Conservation (phyloP, 352 stramenopile species). For the Achlya hypogyna region DNA sequence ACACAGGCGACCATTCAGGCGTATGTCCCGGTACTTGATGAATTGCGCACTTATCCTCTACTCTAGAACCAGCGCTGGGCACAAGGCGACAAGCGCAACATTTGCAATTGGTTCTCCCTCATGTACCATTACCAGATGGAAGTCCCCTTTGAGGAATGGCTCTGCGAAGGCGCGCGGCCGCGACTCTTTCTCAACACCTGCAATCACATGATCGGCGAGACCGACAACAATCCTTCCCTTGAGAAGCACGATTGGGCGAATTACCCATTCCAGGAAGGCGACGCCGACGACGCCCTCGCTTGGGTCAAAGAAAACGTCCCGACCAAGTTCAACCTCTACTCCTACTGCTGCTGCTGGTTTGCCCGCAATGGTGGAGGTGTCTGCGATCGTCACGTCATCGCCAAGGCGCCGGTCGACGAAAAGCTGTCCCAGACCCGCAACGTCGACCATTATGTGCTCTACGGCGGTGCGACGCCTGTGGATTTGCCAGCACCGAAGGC, state of each 20-base stretch:
- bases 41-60: neutral
- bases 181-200: constrained; percentile 83
- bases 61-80: constrained; percentile 51
- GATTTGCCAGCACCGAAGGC: constrained; percentile 13
- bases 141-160: constrained; percentile 40
- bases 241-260: constrained; percentile 74
- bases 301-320: constrained; percentile 76
- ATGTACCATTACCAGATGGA: constrained; percentile 81
- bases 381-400: constrained; percentile 43
- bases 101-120: constrained; percentile 81
- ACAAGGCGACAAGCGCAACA: constrained; percentile 73
- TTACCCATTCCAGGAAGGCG: constrained; percentile 67
- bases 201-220: constrained; percentile 85
- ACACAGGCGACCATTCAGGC: constrained; percentile 63
- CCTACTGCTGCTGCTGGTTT: constrained; percentile 61
- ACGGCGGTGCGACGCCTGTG: neutral
- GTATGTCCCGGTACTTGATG: neutral
- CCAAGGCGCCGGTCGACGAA: neutral
- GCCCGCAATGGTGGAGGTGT: constrained; percentile 69
- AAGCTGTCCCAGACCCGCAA: neutral
- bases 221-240: constrained; percentile 67
- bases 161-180: constrained; percentile 39
- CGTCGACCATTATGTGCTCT: constrained; percentile 1
- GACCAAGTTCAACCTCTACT: constrained; percentile 85
- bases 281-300: constrained; percentile 55